Evolutionary conservation across 352 stramenopile species (phyloP), one percentile per base, ranked within the genome.

Genomic region (Phytopythium oedochilum): DNA sequence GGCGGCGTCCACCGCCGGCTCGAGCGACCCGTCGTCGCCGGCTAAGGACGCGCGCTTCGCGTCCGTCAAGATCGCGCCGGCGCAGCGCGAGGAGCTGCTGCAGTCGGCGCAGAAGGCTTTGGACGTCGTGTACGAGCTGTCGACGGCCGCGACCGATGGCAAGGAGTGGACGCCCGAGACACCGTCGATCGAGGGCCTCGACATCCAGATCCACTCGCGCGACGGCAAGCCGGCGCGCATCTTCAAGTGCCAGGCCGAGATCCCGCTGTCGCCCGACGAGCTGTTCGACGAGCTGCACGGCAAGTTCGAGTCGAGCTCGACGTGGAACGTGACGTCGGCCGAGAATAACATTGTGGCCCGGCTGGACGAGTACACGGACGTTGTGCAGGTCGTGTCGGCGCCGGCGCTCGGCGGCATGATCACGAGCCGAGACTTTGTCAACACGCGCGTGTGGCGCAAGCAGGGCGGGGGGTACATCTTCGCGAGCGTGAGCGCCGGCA

Each of bases 361-460:
- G 47, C 68, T 92, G 53, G 73, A 75, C 46, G 82, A 92, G 15
- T 76, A 69, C 3, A 92, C 80, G 0, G 82, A 92, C 56, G 34
- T 92, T 22, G 76, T 90, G 44, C 82, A 90, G 43, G 39, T 90
- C 31, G 80, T 75, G 43, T 86, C 79, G 20, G 78, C 77, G 9
- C 71, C 82, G 20, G 82, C 82, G 44, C 73, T 92, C 14, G 67
- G 69, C 10, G 82, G 82, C 17, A 82, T 92, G 66, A 86, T 92
- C 60, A 77, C 82, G 28, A 92, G 82, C 57, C 82, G 82, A 31
- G 82, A 92, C 63, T 92, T 92, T 63, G 68, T 92, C 12, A 90
- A 90, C 61, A 83, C 75, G 43, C 82, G 82, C 52, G 81, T 69
- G 45, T 90, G 79, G 82, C 73, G 73, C 35, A 78, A 83, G 39